phyloP scores from a whole-genome alignment of 805 yeast species.

The Wickerhamiella australiensis region DNA sequence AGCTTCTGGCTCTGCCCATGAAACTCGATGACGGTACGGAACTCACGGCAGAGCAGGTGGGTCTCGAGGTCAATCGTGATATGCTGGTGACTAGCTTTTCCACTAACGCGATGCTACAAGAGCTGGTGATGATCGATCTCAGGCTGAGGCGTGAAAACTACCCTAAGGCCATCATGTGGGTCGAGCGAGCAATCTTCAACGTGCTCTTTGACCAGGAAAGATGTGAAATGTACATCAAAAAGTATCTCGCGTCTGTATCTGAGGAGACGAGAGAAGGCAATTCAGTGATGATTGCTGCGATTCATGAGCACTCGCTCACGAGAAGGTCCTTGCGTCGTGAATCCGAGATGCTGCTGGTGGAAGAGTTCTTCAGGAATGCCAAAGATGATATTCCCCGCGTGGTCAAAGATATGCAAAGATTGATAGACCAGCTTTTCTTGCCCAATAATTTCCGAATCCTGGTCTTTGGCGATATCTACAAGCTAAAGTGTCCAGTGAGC shows the following conservation, averaged over 20 bases:
- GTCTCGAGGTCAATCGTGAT: slow-evolving; percentile 58
- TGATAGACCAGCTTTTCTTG: slow-evolving; percentile 42
- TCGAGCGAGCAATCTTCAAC: slow-evolving; percentile 48
- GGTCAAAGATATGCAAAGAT: slow-evolving; percentile 37
- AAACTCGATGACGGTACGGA: slow-evolving; percentile 45
- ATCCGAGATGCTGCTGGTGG: slow-evolving; percentile 53
- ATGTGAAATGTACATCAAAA: slow-evolving; percentile 52
- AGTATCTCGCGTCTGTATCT: slow-evolving; percentile 45
- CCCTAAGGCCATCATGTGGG: slow-evolving; percentile 62
- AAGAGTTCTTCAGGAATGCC: slow-evolving; percentile 45
- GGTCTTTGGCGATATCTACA: slow-evolving; percentile 54
- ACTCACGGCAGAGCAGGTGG: slow-evolving; percentile 64
- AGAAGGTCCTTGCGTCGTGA: slow-evolving; percentile 54
- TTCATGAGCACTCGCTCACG: slow-evolving; percentile 40
- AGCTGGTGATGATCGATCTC: slow-evolving; percentile 49
- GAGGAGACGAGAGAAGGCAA: slow-evolving; percentile 54
- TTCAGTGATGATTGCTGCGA: slow-evolving; percentile 52
- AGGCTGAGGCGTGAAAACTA: slow-evolving; percentile 55
- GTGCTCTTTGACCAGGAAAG: slow-evolving; percentile 63
- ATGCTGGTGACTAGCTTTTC: slow-evolving; percentile 44
- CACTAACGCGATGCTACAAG: slow-evolving; percentile 53
- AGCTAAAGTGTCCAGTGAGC: slow-evolving; percentile 43
- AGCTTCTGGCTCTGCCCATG: slow-evolving; percentile 63
- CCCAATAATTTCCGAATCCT: slow-evolving; percentile 52
- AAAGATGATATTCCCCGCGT: slow-evolving; percentile 35